phyloP scores from a whole-genome alignment of 495 filamentous ascomycete species.

The Oleoguttula mirabilis region DNA sequence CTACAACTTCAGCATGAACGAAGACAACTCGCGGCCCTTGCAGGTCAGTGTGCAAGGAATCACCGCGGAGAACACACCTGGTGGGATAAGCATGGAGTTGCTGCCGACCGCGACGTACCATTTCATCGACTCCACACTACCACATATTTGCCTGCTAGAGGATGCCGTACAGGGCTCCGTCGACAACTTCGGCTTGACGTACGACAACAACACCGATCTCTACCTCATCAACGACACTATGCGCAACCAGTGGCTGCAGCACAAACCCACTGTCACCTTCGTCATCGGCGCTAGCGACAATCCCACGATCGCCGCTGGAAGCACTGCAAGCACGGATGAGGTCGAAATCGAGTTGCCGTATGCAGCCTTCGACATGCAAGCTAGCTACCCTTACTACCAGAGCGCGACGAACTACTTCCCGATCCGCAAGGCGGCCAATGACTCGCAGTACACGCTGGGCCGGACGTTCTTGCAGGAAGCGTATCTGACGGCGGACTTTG shows the following conservation, averaged over 20 bases:
- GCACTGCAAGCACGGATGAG: conserved; percentile 19
- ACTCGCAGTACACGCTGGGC: conserved; percentile 15
- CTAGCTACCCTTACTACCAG: conserved; percentile 11
- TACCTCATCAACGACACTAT: conserved; percentile 14
- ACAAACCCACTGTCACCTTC: conserved; percentile 13
- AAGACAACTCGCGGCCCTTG: background rate
- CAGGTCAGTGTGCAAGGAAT: conserved; percentile 1
- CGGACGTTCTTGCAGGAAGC: conserved; percentile 18
- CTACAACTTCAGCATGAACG: conserved; percentile 1
- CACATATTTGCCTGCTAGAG: conserved; percentile 23
- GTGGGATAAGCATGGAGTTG: background rate
- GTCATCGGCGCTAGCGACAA: background rate
- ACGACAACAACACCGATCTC: conserved; percentile 9
- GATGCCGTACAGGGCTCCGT: conserved; percentile 9
- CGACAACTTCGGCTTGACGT: conserved; percentile 9
- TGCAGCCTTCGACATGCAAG: conserved; percentile 15
- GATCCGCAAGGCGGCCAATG: conserved; percentile 13
- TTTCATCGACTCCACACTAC: conserved; percentile 30
- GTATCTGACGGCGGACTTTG: conserved; percentile 11
- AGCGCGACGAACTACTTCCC: conserved; percentile 16
- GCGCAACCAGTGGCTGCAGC: background rate
- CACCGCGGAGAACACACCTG: conserved; percentile 4
- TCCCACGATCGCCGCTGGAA: background rate
- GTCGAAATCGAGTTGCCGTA: conserved; percentile 13
- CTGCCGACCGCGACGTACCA: conserved; percentile 15